These are phyloP conservation scores for Royoungia palumana DNA, from an alignment of 768 basidiomycete genomes.

Conservation along the genomic window DNA sequence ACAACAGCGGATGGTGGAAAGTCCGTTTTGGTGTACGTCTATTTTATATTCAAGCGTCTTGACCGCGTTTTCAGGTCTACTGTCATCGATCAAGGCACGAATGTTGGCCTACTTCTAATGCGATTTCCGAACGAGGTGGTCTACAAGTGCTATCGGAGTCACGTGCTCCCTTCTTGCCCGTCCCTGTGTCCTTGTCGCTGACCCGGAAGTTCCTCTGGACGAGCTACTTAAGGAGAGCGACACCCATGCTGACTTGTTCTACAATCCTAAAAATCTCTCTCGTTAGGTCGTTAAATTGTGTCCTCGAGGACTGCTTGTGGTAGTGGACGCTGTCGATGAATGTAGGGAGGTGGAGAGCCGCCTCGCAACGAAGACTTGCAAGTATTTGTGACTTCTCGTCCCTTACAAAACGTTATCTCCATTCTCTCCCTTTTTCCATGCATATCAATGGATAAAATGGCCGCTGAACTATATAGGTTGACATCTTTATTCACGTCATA, in stretches of 20 bases:
- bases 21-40: background rate
- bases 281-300: background rate
- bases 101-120: conserved; percentile 18
- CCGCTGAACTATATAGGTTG: background rate
- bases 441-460: conserved; percentile 8
- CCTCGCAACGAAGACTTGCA: background rate
- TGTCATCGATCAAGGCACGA: background rate
- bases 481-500: conserved; percentile 8
- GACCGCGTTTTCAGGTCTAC: conserved; percentile 7
- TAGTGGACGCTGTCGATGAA: conserved; percentile 24
- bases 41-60: too few relatives aligned
- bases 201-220: background rate
- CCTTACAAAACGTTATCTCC: background rate
- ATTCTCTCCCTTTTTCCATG: conserved; percentile 4
- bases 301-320: conserved; percentile 2
- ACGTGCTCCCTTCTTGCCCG: conserved; percentile 14
- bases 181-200: background rate
- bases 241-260: background rate
- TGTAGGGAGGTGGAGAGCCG: conserved; percentile 11
- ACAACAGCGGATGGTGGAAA: conserved; percentile 1
- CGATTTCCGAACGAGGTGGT: conserved; percentile 8
- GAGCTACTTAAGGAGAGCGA: conserved; percentile 5
- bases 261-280: conserved; percentile 1
- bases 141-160: conserved; percentile 10
- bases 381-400: conserved; percentile 11